A percentile compares a stretch with the other conserved stretches of the same genome.
Evolutionary conservation across 257 asterid genomes (phyloP).

Genomic region (Eucommia ulmoides): DNA sequence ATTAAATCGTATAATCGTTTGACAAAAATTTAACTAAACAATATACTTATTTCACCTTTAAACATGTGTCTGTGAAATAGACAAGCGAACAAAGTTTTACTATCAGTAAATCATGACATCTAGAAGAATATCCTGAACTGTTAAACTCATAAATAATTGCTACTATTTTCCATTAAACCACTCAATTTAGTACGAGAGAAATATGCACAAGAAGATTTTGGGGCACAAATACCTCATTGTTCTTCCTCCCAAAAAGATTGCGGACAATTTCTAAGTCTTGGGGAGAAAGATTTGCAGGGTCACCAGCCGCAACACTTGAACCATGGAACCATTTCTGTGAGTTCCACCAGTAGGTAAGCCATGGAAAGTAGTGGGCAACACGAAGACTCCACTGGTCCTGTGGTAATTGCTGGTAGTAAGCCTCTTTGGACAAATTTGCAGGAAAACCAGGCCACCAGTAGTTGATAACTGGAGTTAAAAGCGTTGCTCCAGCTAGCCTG

Average conservation of each 20-base stretch:
- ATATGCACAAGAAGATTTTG: too few relatives aligned
- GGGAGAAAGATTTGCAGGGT: not conserved
- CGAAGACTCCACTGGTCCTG: not conserved
- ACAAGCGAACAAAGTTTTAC: too few relatives aligned
- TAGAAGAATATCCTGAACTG: too few relatives aligned
- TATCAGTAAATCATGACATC: too few relatives aligned
- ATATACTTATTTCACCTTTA: too few relatives aligned
- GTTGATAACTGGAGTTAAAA: not conserved
- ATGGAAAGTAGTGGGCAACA: not conserved
- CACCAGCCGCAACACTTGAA: not conserved
- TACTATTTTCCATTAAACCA: too few relatives aligned
- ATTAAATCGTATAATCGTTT: too few relatives aligned
- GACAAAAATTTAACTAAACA: too few relatives aligned
- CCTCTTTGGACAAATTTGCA: not conserved
- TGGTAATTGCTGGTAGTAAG: not conserved
- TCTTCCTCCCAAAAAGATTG: not conserved
- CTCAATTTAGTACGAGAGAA: too few relatives aligned
- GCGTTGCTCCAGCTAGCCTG: not conserved
- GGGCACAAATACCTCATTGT: not conserved
- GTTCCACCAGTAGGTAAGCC: constrained; percentile 2
- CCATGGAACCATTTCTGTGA: not conserved
- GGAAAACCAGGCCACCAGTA: constrained; percentile 1
- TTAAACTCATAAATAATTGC: too few relatives aligned
- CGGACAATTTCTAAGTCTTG: not conserved
- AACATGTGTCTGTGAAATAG: too few relatives aligned